Conservation (phyloP, 352 stramenopile species). For the Phytopythium aichiense region DNA sequence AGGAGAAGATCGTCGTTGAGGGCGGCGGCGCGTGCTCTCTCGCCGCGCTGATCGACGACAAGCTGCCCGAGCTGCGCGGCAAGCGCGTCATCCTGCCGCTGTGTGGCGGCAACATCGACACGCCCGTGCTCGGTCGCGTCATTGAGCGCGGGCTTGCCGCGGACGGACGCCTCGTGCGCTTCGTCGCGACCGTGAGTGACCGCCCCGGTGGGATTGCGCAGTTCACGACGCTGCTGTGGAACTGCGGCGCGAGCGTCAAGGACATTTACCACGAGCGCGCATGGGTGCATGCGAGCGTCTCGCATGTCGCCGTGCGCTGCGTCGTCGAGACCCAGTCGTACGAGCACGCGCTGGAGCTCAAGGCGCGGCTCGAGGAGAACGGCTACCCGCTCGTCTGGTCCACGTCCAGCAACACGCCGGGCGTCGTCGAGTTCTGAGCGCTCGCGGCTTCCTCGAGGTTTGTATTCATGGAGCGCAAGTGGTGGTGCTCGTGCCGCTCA, state of each 20-base stretch:
- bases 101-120: slow-evolving; percentile 98
- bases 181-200: slow-evolving; percentile 96
- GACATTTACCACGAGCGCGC: slow-evolving; percentile 97
- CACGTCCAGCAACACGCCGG: slow-evolving; percentile 12
- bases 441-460: neutral
- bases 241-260: slow-evolving; percentile 92
- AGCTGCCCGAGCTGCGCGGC: slow-evolving; percentile 87
- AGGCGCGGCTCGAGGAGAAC: slow-evolving; percentile 74
- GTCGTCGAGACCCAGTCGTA: slow-evolving; percentile 94
- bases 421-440: slow-evolving; percentile 22
- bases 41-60: slow-evolving; percentile 93
- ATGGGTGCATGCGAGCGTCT: slow-evolving; percentile 94
- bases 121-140: slow-evolving; percentile 92
- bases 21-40: slow-evolving; percentile 92
- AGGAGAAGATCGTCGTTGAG: slow-evolving; percentile 98
- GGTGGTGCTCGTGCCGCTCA: neutral
- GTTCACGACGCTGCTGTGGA: slow-evolving; percentile 88
- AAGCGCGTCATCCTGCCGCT: slow-evolving; percentile 96
- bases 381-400: slow-evolving; percentile 90
- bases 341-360: slow-evolving; percentile 89
- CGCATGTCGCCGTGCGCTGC: slow-evolving; percentile 94
- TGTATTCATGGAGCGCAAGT: neutral
- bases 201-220: slow-evolving; percentile 92
- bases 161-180: slow-evolving; percentile 94
- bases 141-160: slow-evolving; percentile 97